These are phyloP conservation scores for Tuber brumale DNA, from an alignment of 495 filamentous ascomycete species.

Conservation along the genomic window DNA sequence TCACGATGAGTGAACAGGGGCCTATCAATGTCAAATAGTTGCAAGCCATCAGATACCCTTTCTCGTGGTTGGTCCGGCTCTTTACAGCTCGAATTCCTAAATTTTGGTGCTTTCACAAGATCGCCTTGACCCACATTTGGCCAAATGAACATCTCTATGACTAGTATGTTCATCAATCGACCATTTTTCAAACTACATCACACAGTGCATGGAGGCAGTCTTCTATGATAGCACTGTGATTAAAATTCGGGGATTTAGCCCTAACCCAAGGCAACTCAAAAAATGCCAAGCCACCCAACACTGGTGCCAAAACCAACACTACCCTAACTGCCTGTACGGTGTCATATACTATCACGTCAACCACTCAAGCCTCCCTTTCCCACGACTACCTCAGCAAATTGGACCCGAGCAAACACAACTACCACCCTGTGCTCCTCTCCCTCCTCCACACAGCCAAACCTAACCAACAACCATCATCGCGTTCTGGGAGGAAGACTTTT, in stretches of 20 bases:
- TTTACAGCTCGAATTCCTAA: neutral
- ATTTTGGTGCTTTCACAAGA: neutral
- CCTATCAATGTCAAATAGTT: neutral
- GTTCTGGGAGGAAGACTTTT: neutral
- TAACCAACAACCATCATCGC: neutral
- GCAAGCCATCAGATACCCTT: neutral
- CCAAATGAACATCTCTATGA: neutral
- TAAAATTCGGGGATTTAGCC: neutral
- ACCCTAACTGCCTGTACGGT: neutral
- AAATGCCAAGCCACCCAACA: neutral
- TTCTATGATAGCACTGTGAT: neutral
- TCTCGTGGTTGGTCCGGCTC: neutral
- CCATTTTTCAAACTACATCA: neutral
- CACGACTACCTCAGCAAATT: neutral
- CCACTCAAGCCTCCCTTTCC: neutral
- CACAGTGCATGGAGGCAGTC: neutral
- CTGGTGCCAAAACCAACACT: neutral
- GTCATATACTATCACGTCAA: neutral
- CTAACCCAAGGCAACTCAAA: neutral
- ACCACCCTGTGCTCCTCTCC: neutral
- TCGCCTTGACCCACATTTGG: neutral
- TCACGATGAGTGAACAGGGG: neutral
- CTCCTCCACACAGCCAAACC: neutral
- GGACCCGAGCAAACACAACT: neutral
- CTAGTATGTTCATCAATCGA: neutral